Percentiles rank a stretch among this genome's conserved stretches.
These are phyloP conservation scores for Rhodotorula sp. DNA, from an alignment of 1,284 basidiomycete genomes.

Conservation along the genomic window DNA sequence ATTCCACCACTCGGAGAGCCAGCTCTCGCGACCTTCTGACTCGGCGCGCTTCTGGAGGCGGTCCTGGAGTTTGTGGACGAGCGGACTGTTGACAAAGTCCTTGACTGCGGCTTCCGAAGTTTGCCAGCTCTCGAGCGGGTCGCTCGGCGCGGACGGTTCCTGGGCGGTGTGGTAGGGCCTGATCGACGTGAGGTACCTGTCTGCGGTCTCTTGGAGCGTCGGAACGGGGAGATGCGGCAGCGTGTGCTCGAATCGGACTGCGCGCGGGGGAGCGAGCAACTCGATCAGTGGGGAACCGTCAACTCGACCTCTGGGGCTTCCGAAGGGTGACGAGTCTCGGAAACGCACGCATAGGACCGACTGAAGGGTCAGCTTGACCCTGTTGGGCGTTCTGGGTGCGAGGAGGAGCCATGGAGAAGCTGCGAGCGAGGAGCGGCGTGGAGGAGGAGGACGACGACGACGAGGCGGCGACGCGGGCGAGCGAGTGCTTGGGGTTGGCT, in stretches of 20 bases:
- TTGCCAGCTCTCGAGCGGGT: constrained; percentile 36
- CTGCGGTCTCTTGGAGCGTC: constrained; percentile 69
- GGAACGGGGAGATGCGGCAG: constrained; percentile 83
- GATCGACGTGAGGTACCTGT: constrained; percentile 82
- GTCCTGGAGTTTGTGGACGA: constrained; percentile 72
- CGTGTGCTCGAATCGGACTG: constrained; percentile 56
- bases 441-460: neutral
- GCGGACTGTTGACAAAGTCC: constrained; percentile 68
- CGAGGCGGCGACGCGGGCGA: constrained; percentile 5
- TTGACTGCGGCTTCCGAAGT: constrained; percentile 56
- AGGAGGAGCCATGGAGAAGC: constrained; percentile 1
- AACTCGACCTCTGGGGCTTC: neutral
- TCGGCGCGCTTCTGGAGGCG: constrained; percentile 71
- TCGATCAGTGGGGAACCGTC: constrained; percentile 4
- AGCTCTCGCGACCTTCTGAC: constrained; percentile 59
- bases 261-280: neutral
- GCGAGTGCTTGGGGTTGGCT: neutral
- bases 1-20: constrained; percentile 98
- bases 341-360: constrained; percentile 24
- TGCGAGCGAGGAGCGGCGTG: constrained; percentile 1
- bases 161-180: constrained; percentile 67
- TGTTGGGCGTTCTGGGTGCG: constrained; percentile 2
- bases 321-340: neutral
- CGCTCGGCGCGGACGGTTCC: constrained; percentile 49
- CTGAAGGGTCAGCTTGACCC: constrained; percentile 6